Conservation (phyloP, 2,329 filamentous ascomycete species). For the Pseudogymnoascus sp. region DNA sequence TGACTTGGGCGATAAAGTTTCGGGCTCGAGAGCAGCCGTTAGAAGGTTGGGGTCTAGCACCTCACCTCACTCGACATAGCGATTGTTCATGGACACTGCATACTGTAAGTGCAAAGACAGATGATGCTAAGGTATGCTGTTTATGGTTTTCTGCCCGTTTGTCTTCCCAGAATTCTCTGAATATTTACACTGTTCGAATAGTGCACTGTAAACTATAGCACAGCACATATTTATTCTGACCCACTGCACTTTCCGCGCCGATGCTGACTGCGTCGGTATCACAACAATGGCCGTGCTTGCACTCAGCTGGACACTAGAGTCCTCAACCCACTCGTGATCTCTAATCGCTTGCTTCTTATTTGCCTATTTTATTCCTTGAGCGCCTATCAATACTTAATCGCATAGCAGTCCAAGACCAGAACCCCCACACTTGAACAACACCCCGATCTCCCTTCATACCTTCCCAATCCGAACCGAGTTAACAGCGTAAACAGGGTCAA, state of each 20-base stretch:
- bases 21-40: neutral
- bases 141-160: neutral
- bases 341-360: conserved; percentile 2
- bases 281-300: neutral
- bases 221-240: neutral
- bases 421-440: neutral
- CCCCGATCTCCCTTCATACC: neutral
- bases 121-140: neutral
- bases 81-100: neutral
- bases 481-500: neutral
- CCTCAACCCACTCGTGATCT: neutral
- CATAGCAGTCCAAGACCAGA: neutral
- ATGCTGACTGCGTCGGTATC: neutral
- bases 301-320: neutral
- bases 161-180: neutral
- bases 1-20: neutral
- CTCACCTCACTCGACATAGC: neutral
- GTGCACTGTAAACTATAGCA: neutral
- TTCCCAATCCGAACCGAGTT: neutral
- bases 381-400: neutral
- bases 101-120: neutral
- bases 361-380: neutral
- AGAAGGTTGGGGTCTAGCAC: neutral
- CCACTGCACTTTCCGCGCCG: neutral
- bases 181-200: neutral